A percentile compares a stretch with the other conserved stretches of the same genome.
Evolutionary conservation across 495 filamentous ascomycete genomes (phyloP).

Genomic region (Saxophila tyrrhenica): DNA sequence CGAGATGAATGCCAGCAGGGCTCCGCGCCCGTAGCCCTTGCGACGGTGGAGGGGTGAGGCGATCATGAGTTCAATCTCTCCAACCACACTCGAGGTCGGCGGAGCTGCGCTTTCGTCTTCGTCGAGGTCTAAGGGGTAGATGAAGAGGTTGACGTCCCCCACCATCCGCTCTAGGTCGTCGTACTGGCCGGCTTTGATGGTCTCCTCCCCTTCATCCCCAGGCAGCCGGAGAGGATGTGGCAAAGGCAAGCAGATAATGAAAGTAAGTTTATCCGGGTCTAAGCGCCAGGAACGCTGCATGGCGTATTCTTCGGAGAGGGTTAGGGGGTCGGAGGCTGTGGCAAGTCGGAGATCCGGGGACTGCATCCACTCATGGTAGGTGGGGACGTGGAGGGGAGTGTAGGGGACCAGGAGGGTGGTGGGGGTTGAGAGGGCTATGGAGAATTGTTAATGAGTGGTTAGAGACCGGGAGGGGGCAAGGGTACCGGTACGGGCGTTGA

Average conservation of each 20-base stretch:
- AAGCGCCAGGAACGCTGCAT: conserved; percentile 77
- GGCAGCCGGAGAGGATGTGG: no score
- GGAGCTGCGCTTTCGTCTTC: conserved; percentile 24
- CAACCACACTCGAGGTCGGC: conserved; percentile 36
- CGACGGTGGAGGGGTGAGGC: conserved; percentile 48
- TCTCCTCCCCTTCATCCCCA: not conserved
- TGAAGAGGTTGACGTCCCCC: conserved; percentile 80
- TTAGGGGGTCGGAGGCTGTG: conserved; percentile 73
- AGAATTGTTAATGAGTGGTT: no score
- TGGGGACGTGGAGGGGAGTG: conserved; percentile 63
- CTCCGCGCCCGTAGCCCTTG: conserved; percentile 52
- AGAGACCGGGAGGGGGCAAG: no score
- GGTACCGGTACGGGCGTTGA: no score
- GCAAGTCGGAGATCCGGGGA: conserved; percentile 68
- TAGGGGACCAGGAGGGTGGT: conserved; percentile 72
- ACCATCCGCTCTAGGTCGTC: conserved; percentile 54
- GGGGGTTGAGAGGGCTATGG: conserved; percentile 53
- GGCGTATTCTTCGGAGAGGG: conserved; percentile 65
- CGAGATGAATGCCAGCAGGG: conserved; percentile 54
- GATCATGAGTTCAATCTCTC: conserved; percentile 86
- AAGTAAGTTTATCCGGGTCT: conserved; percentile 64
- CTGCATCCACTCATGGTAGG: conserved; percentile 87
- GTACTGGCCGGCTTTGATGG: conserved; percentile 15
- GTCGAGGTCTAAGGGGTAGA: conserved; percentile 41
- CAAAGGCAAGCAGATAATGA: conserved; percentile 50